Evolutionary conservation across 805 yeast genomes (phyloP), one percentile per base, ranked within the genome.

Genomic region (Cyberlindnera misumaiensis): DNA sequence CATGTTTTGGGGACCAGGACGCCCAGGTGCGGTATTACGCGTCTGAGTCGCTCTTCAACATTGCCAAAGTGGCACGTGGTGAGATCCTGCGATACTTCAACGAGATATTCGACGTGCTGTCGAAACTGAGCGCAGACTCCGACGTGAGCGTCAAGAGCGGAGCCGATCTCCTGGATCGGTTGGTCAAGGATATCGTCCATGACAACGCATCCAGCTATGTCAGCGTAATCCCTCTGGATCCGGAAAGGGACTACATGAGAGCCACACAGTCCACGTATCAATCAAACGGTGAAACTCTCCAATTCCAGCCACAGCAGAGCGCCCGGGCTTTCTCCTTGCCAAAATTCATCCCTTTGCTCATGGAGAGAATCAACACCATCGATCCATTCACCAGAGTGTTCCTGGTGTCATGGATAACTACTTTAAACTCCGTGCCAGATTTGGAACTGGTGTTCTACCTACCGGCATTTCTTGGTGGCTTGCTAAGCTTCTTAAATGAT

Each of bases 1-100:
- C 96, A 0, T 90, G 97, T 42, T 93, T 93, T 59, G 90, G 95
- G 35, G 98, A 93, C 55, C 96, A 93, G 43, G 96, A 93, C 58
- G 90, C 96, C n/a, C 76, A 95, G 48, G 98, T 93, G 8, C 71
- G 98, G 39, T 93, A 93, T 54, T 93, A 88, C 59, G 97, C 98
- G 0, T 93, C 97, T 64, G 98, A 93, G 55, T 83, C 95, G 34
- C 68, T 93, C 44, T 93, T 93, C 62, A 93, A 93, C 61, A 89
- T 93, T 33, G 95, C 97, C 34, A 93, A 93, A 55, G 94, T 93
- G 15, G 95, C 97, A 4, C 79, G 95, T 49, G 97, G 97, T 22
- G 97, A 93, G 60, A 85, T 93, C 16, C 65, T 93, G 44, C 67
- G 83, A 11, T 89, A 86, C 58, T 93, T 93, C 68, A 93, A 90